Conservation (phyloP, 495 filamentous ascomycete genomes). For the Annulohypoxylon nitens region DNA sequence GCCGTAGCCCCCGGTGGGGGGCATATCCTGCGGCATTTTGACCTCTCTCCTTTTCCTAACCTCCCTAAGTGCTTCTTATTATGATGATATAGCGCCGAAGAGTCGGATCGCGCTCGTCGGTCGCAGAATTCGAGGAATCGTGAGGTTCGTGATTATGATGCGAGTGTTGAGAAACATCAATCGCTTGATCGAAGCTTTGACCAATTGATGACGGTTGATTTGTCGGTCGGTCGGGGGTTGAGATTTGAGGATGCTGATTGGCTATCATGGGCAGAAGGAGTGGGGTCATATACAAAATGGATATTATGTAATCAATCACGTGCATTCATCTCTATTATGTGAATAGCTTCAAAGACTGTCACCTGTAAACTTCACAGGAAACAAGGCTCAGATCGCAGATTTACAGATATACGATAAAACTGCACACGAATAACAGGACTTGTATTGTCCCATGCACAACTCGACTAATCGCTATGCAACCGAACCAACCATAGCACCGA, state of each 20-base stretch:
- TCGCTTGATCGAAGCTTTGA: conserved; percentile 19
- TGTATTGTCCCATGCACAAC: conserved; percentile 3
- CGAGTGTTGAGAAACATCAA: conserved; percentile 9
- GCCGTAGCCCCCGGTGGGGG: conserved; percentile 91
- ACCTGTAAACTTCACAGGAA: not conserved
- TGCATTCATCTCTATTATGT: not conserved
- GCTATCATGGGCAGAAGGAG: not conserved
- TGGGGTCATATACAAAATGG: not conserved
- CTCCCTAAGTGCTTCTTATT: not conserved
- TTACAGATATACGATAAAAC: not conserved
- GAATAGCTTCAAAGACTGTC: not conserved
- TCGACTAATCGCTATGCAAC: conserved; percentile 36
- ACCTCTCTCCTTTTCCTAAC: conserved; percentile 30
- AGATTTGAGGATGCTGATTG: conserved; percentile 10
- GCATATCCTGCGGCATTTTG: conserved; percentile 88
- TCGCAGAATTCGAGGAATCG: not conserved
- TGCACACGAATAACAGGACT: not conserved
- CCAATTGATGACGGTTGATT: conserved; percentile 18
- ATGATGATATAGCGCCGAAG: not conserved
- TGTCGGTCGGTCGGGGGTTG: not conserved
- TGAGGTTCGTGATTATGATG: not conserved
- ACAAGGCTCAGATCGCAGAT: not conserved
- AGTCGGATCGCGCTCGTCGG: not conserved
- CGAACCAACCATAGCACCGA: conserved; percentile 10
- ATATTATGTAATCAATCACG: conserved; percentile 1